phyloP scores from a whole-genome alignment of 805 yeast genomes.

The Spathaspora hagerdaliae region DNA sequence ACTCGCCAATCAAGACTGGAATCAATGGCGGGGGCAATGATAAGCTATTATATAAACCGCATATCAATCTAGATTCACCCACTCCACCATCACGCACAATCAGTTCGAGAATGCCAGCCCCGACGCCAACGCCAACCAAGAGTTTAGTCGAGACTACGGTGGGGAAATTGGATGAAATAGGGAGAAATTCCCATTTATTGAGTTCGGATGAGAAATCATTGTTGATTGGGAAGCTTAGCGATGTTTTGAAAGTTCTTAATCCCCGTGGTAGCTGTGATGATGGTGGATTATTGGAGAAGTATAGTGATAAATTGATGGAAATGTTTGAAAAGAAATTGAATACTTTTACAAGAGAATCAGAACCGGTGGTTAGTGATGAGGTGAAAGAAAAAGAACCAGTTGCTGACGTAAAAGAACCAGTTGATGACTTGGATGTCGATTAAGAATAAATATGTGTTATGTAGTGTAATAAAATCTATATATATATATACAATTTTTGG shows the following conservation, averaged over 20 bases:
- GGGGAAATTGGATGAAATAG: conserved; percentile 4
- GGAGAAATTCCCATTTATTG: not conserved
- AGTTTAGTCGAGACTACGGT: not conserved
- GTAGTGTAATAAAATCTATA: too few relatives aligned
- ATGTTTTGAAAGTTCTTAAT: not conserved
- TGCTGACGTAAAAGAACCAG: too few relatives aligned
- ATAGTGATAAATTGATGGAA: conserved; percentile 34
- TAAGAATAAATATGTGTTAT: too few relatives aligned
- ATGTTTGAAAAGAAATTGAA: conserved; percentile 23
- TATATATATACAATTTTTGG: too few relatives aligned
- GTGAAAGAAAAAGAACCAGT: too few relatives aligned
- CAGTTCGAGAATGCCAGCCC: not conserved
- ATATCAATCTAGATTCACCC: not conserved
- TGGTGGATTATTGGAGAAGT: conserved; percentile 28
- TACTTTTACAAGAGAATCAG: not conserved
- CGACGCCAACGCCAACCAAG: too few relatives aligned
- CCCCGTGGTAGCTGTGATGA: conserved; percentile 8
- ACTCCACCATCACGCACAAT: not conserved
- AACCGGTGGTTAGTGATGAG: too few relatives aligned
- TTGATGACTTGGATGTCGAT: too few relatives aligned
- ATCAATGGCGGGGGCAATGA: too few relatives aligned
- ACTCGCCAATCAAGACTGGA: too few relatives aligned
- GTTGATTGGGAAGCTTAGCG: not conserved
- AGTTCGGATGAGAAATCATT: conserved; percentile 1
- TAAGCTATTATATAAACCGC: not conserved